Evolutionary conservation across 1,284 basidiomycete species (phyloP).

Genomic region (Trametes hirsuta): DNA sequence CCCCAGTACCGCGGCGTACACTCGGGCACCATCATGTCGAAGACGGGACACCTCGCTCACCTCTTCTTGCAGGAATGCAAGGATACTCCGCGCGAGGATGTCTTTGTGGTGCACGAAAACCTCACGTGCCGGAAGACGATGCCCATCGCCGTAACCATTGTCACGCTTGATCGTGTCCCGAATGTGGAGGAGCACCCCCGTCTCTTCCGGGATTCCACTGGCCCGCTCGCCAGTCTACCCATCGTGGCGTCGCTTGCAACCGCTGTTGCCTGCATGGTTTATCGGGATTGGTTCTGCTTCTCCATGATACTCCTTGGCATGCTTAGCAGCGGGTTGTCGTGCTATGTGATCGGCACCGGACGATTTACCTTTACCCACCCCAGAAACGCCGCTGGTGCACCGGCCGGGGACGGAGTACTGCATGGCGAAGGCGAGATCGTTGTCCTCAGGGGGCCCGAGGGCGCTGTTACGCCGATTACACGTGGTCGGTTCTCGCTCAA

Average conservation of each 20-base stretch:
- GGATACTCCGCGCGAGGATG: slow-evolving; percentile 2
- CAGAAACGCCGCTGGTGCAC: slow-evolving; percentile 5
- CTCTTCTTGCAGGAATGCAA: slow-evolving; percentile 22
- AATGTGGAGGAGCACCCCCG: slow-evolving; percentile 7
- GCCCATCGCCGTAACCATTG: slow-evolving; percentile 20
- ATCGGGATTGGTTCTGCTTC: slow-evolving; percentile 7
- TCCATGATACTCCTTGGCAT: slow-evolving; percentile 19
- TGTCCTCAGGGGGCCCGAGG: slow-evolving; percentile 13
- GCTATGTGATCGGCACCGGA: slow-evolving; percentile 13
- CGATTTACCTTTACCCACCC: slow-evolving; percentile 14
- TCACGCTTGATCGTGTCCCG: slow-evolving; percentile 12
- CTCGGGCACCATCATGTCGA: slow-evolving; percentile 22
- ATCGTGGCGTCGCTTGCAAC: slow-evolving; percentile 14
- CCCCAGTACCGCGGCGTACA: slow-evolving; percentile 24
- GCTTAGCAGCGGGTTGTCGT: slow-evolving; percentile 9
- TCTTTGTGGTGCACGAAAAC: not conserved
- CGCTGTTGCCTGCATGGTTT: slow-evolving; percentile 4
- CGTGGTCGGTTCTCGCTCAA: slow-evolving; percentile 14
- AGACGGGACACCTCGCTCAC: slow-evolving; percentile 25
- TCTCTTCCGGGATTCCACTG: slow-evolving; percentile 16
- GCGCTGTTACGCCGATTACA: slow-evolving; percentile 15
- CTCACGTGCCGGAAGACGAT: slow-evolving; percentile 2
- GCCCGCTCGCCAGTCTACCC: slow-evolving; percentile 20
- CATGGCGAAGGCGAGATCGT: slow-evolving; percentile 3
- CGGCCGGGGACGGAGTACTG: slow-evolving; percentile 13